Conservation (phyloP, 768 basidiomycete species). For the Boletus rubroflammeus region DNA sequence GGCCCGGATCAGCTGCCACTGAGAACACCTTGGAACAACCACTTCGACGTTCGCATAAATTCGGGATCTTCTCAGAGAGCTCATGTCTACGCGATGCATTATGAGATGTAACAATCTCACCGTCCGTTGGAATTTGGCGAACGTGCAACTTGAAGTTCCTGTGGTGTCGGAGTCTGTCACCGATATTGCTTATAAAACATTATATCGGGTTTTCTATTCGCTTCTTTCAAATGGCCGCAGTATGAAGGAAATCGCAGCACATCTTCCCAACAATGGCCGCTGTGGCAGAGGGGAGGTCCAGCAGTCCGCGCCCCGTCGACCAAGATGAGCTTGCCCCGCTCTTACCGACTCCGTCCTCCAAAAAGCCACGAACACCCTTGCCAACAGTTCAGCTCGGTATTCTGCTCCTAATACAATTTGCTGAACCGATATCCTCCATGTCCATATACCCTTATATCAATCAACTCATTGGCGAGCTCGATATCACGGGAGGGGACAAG, state of each 20-base stretch:
- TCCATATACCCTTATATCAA: slow-evolving; percentile 50
- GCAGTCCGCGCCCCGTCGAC: neutral
- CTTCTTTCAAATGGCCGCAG: neutral
- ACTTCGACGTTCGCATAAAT: too few relatives aligned
- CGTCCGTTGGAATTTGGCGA: too few relatives aligned
- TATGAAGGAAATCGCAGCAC: neutral
- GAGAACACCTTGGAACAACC: too few relatives aligned
- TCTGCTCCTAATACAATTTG: slow-evolving; percentile 32
- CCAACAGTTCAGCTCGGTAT: slow-evolving; percentile 39
- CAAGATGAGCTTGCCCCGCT: slow-evolving; percentile 16
- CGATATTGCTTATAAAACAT: neutral
- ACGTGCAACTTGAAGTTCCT: neutral
- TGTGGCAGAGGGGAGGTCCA: neutral
- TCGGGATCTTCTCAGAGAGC: too few relatives aligned
- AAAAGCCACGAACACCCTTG: slow-evolving; percentile 27
- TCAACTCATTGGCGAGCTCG: slow-evolving; percentile 34
- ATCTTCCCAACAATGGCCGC: neutral
- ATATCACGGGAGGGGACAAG: slow-evolving; percentile 24
- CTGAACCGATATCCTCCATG: slow-evolving; percentile 36
- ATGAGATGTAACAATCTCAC: neutral
- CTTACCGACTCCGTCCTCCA: neutral
- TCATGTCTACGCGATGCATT: too few relatives aligned
- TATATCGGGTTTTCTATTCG: neutral
- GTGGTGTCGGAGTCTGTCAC: neutral
- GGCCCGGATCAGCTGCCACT: too few relatives aligned